Conservation (phyloP, 495 filamentous ascomycete genomes). For the Pyronema omphalodes region DNA sequence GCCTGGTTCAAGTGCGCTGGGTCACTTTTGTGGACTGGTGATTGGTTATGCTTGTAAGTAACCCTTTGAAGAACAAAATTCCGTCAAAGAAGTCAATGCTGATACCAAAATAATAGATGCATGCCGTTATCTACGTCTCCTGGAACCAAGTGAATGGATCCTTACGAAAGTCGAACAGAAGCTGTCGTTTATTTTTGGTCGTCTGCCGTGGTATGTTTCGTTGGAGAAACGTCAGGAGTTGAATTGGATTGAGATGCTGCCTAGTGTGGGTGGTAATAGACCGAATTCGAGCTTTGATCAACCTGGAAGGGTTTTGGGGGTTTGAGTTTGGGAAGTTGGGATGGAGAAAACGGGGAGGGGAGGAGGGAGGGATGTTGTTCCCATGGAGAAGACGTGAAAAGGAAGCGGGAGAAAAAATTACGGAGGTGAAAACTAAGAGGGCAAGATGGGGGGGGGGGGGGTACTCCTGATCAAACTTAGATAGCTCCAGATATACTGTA, state of each 20-base stretch:
- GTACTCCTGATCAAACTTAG: too few species aligned
- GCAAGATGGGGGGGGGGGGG: too few species aligned
- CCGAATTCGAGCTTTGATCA: not conserved
- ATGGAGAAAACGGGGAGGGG: not conserved
- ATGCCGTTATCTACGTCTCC: slow-evolving; percentile 18
- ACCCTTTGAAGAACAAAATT: slow-evolving; percentile 1
- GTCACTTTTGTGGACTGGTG: slow-evolving; percentile 61
- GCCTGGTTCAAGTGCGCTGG: slow-evolving; percentile 64
- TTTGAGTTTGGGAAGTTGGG: not conserved
- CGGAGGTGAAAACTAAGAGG: too few species aligned
- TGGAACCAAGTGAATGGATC: slow-evolving; percentile 24
- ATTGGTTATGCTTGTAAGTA: slow-evolving; percentile 72
- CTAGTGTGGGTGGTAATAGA: slow-evolving; percentile 3
- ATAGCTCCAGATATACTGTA: too few species aligned
- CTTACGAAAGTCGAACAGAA: slow-evolving; percentile 15
- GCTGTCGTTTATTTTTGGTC: slow-evolving; percentile 12
- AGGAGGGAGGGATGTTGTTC: not conserved
- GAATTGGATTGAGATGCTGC: slow-evolving; percentile 19
- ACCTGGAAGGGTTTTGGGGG: not conserved
- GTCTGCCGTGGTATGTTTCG: slow-evolving; percentile 18
- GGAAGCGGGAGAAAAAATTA: too few species aligned
- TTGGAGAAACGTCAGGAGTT: slow-evolving; percentile 19
- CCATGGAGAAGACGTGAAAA: too few species aligned
- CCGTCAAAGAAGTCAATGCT: too few species aligned
- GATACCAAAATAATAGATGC: slow-evolving; percentile 18